Base-by-base conservation (phyloP, 371 early-diverging fungal genomes). In the Chytridium lagenaria region DNA sequence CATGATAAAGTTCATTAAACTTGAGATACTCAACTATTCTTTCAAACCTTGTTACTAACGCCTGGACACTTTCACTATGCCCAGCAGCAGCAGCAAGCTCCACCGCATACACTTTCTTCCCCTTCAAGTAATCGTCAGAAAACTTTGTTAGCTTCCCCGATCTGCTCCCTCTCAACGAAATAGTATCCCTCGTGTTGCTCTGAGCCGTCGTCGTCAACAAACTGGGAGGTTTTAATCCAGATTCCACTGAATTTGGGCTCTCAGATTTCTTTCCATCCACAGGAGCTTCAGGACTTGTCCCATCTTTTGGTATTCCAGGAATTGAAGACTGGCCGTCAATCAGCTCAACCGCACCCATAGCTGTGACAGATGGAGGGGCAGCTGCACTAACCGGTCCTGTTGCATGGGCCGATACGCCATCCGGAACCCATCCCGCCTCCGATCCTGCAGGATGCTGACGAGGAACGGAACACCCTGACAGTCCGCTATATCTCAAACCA, bases 1-100 rank as follows among this genome's bases (percentile, higher is more conserved):
- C n/a, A n/a, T n/a, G n/a, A n/a, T n/a, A n/a, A n/a, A n/a, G n/a
- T n/a, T n/a, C n/a, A n/a, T n/a, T n/a, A n/a, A n/a, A n/a, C n/a
- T n/a, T n/a, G n/a, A n/a, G n/a, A n/a, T n/a, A n/a, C n/a, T n/a
- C n/a, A 59, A 26, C 30, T 33, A 38, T 16, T 44, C 50, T 26
- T 28, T 34, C 19, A 37, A 31, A 83, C 83, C 74, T 73, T 30
- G 75, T 30, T 63, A 83, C 49, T 49, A 83, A 28, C 19, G 64
- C 16, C 38, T 64, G 57, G 15, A 73, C 78, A 44, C 72, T 28
- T 19, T 79, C 78, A 1, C 55, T 44, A 68, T 80, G 69, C 33
- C 78, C 79, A 59, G 68, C 65, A 1, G 74, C 74, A 1, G 78
- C 73, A 26, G 84, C 84, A 19, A 78, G 49, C 66, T 84, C 84